Evolutionary conservation across 2,329 filamentous ascomycete genomes (phyloP), one percentile per base, ranked within the genome.

Genomic region (Chaetomium strumarium): DNA sequence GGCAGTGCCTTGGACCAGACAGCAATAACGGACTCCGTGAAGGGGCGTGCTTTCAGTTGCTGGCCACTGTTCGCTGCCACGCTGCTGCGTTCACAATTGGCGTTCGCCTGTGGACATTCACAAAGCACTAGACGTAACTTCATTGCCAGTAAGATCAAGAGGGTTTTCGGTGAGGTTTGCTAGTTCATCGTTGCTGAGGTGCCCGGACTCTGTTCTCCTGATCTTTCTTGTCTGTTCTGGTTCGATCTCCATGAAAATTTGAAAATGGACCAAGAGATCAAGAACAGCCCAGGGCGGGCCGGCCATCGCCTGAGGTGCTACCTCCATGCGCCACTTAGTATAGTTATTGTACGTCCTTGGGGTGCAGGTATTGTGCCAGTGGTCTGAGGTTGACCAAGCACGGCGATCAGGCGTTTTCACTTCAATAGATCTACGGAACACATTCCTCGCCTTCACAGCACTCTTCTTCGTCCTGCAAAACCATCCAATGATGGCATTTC

Each of bases 401-500:
- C 45, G 51, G 47, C 52, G 53, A 60, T 59, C 58, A 60, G 55
- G 55, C 52, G 55, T 60, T 61, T 58, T 58, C 49, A 41, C n/a
- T n/a, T n/a, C n/a, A n/a, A n/a, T n/a, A n/a, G 46, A 50, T 34
- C 46, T 55, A 49, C 45, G 24, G 7, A 24, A 7, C 4, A 24
- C 4, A 39, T 60, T 58, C 50, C 51, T 58, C 49, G 53, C 52
- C 52, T 56, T 55, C 45, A 45, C 45, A 49, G 43, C 42, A 55
- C 34, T 49, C 50, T 53, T 50, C 50, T 45, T 51, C 47, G 50
- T 33, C 44, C 46, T 41, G 38, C 51, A 46, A 12, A 19, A 19
- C 42, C 43, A 44, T 58, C 60, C 54, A 62, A 56, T 58, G 46
- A 52, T 41, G 53, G 31, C 51, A n/a, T 46, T 38, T 49, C 30